A percentile compares a stretch with the other conserved stretches of the same genome.
phyloP scores from a whole-genome alignment of 345 rosid genomes.

The Sonneratia alba region DNA sequence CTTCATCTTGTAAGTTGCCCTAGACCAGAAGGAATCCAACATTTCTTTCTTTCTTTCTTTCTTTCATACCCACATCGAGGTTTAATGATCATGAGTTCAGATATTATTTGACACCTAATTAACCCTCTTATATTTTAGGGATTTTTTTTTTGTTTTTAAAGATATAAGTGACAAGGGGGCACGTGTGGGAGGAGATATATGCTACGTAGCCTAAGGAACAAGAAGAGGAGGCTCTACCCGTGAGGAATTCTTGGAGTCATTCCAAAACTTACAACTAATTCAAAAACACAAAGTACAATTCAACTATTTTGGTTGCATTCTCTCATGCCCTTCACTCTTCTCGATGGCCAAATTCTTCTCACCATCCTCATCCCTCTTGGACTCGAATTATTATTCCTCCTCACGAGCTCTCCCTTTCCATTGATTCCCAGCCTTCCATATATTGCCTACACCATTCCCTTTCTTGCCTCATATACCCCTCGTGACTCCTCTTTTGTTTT shows the following conservation, averaged over 20 bases:
- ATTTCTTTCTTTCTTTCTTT: too few species aligned
- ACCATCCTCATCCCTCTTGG: background rate
- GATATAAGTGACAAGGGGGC: background rate
- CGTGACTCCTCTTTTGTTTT: background rate
- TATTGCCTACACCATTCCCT: background rate
- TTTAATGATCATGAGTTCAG: too few species aligned
- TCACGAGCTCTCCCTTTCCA: slow-evolving; percentile 3
- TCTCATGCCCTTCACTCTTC: background rate
- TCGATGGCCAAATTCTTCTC: background rate
- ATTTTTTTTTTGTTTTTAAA: too few species aligned
- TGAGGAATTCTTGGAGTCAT: slow-evolving; percentile 9
- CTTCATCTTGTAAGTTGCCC: too few species aligned
- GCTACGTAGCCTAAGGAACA: background rate
- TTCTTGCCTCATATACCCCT: background rate
- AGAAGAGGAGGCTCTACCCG: background rate
- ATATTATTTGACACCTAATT: too few species aligned
- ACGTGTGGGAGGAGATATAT: background rate
- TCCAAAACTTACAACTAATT: slow-evolving; percentile 4
- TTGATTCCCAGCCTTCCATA: background rate
- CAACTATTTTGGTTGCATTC: background rate
- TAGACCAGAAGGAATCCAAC: too few species aligned
- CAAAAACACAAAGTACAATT: background rate
- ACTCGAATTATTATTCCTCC: background rate
- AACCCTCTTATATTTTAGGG: too few species aligned
- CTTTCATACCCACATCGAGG: too few species aligned